These are phyloP conservation scores for Ogataea pignaliae DNA, from an alignment of 805 yeast species.

Conservation along the genomic window DNA sequence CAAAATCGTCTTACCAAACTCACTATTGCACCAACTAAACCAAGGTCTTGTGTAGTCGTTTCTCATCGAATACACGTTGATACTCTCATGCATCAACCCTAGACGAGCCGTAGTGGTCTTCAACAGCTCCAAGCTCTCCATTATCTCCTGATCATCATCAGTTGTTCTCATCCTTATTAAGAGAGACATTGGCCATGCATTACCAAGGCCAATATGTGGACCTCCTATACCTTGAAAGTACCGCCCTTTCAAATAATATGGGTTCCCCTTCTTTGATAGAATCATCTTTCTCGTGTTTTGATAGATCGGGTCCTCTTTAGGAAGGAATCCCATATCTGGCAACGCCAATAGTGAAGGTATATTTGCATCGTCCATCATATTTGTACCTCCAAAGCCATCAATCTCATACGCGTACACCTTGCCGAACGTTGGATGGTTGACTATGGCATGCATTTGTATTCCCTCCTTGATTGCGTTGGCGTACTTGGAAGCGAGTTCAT, in stretches of 20 bases:
- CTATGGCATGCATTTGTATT: conserved; percentile 57
- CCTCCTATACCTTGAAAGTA: conserved; percentile 81
- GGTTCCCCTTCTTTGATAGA: conserved; percentile 64
- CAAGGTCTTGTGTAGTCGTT: conserved; percentile 69
- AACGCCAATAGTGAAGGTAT: conserved; percentile 76
- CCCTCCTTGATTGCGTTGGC: conserved; percentile 47
- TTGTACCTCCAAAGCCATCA: conserved; percentile 75
- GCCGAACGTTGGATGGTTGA: conserved; percentile 67
- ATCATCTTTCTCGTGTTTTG: conserved; percentile 79
- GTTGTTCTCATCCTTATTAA: conserved; percentile 70
- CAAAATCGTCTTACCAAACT: conserved; percentile 82
- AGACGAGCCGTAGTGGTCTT: conserved; percentile 63
- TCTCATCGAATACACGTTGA: conserved; percentile 57
- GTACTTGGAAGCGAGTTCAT: conserved; percentile 29
- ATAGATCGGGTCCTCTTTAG: conserved; percentile 51
- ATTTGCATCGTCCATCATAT: conserved; percentile 88
- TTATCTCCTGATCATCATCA: conserved; percentile 66
- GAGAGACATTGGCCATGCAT: conserved; percentile 93
- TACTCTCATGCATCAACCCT: conserved; percentile 83
- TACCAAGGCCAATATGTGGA: conserved; percentile 76
- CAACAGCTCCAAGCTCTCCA: conserved; percentile 41
- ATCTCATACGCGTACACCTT: conserved; percentile 83
- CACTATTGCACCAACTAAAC: conserved; percentile 95
- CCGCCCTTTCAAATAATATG: conserved; percentile 64
- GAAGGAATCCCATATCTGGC: conserved; percentile 71